Evolutionary conservation across 2,329 filamentous ascomycete genomes (phyloP).

Genomic region (Penicillium sp.): DNA sequence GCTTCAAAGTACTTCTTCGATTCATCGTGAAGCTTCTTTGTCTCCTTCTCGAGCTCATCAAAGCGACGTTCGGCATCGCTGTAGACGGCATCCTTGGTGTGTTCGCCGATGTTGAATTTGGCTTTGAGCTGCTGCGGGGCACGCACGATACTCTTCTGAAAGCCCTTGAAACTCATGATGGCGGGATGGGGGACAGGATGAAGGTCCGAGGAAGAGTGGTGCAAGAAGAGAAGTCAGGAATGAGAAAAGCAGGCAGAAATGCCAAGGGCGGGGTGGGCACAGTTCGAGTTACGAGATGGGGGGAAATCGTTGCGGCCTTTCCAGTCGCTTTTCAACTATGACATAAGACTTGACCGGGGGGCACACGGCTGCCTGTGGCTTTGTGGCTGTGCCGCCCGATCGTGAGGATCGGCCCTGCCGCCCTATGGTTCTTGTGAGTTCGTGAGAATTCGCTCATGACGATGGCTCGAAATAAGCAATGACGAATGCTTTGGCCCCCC

Average conservation of each 20-base stretch:
- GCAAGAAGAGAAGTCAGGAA: constrained; percentile 5
- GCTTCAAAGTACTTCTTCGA: constrained; percentile 96
- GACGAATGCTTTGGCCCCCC: neutral
- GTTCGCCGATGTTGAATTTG: constrained; percentile 92
- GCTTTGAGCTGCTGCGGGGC: constrained; percentile 91
- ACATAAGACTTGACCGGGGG: constrained; percentile 26
- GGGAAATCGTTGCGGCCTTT: constrained; percentile 10
- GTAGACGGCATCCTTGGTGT: constrained; percentile 94
- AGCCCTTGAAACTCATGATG: constrained; percentile 94
- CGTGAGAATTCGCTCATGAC: neutral
- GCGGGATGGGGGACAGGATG: constrained; percentile 1
- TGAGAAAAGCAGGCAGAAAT: constrained; percentile 8
- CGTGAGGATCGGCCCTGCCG: neutral
- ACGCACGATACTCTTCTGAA: constrained; percentile 84
- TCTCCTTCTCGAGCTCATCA: constrained; percentile 90
- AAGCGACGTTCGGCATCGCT: constrained; percentile 93
- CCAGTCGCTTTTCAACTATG: constrained; percentile 22
- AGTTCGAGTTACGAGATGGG: neutral
- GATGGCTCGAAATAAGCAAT: neutral
- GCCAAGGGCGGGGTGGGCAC: constrained; percentile 17
- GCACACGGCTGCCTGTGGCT: constrained; percentile 16
- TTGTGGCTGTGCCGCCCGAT: constrained; percentile 4
- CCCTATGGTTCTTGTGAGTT: neutral
- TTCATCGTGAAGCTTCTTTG: constrained; percentile 95
- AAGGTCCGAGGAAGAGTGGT: constrained; percentile 1